A percentile compares a stretch with the other conserved stretches of the same genome.
phyloP scores from a whole-genome alignment of 495 filamentous ascomycete genomes.

The Aspergillus conjunctus region DNA sequence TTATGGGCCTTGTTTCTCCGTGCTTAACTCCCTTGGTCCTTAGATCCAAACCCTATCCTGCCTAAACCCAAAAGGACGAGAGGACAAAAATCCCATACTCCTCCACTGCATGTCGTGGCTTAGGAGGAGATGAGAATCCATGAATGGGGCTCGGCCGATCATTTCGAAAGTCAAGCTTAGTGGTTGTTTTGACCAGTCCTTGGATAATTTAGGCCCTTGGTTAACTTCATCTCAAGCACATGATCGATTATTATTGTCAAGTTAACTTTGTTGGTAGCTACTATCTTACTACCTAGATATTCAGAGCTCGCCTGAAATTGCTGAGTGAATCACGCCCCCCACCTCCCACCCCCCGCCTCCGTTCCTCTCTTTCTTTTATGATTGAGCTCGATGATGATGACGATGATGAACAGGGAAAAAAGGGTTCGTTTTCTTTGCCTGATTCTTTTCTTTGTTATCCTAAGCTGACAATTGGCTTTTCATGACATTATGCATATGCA shows the following conservation, averaged over 20 bases:
- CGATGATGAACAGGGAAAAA: neutral
- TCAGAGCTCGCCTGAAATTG: neutral
- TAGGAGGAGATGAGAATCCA: neutral
- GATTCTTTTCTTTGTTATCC: slow-evolving; percentile 6
- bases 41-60: slow-evolving; percentile 3
- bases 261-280: neutral
- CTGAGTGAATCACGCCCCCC: neutral
- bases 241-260: neutral
- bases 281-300: neutral
- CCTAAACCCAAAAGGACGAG: neutral
- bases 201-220: neutral
- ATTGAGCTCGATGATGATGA: neutral
- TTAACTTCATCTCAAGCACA: neutral
- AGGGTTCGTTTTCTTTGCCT: neutral
- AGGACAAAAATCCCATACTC: neutral
- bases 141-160: slow-evolving; percentile 3
- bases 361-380: neutral
- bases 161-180: neutral
- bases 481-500: slow-evolving; percentile 19
- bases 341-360: neutral
- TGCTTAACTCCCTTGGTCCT: slow-evolving; percentile 5
- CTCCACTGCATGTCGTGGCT: neutral
- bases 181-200: neutral
- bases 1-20: neutral
- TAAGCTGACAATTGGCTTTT: slow-evolving; percentile 23